Base-by-base conservation (phyloP, 495 filamentous ascomycete species). In the Penicillium parvum region DNA sequence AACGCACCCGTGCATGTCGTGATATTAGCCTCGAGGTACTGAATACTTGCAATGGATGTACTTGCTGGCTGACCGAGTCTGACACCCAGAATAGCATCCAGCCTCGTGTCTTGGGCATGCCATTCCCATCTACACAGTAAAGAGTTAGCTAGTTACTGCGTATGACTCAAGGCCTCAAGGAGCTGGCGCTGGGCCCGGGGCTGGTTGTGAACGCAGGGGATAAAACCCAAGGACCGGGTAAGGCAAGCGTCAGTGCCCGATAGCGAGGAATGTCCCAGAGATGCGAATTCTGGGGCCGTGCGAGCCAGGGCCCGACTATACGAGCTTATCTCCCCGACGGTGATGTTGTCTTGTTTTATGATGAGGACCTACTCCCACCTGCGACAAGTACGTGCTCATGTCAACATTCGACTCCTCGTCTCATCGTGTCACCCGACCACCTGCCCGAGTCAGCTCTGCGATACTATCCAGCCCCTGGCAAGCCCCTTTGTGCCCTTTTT, bases 231-330 rank as follows among this genome's bases (percentile, higher is more conserved):
- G 28, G 6, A 1, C 12, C n/a, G 4, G 6, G 12, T n/a, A 6
- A 6, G 1, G 15, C 5, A 15, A 15, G 28, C n/a, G n/a, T n/a
- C n/a, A n/a, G 16, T 30, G 11, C 8, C n/a, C 12, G 12, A 15
- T 30, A 5, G 5, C n/a, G 28, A 15, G 28, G 28, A 30, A 30
- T 30, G 28, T 30, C 28, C 25, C 7, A 15, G n/a, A 30, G 28
- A 30, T 14, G 5, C 28, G 28, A 30, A 15, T 6, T 5, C n/a
- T 15, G n/a, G 28, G 28, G 16, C 28, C 28, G 28, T 30, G 28
- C 28, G 28, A 30, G 28, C 28, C 12, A 15, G 37, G 37, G 7
- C 5, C 45, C 38, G 38, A 48, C n/a, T 3, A 15, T 30, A 30
- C 28, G 28, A 30, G 28, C 1, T 30, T 10, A n/a, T n/a, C n/a